Percentiles rank a stretch among this genome's conserved stretches.
These are phyloP conservation scores for Chrysanthemum lavandulifolium DNA, from an alignment of 129 eudicot genomes.

Conservation along the genomic window DNA sequence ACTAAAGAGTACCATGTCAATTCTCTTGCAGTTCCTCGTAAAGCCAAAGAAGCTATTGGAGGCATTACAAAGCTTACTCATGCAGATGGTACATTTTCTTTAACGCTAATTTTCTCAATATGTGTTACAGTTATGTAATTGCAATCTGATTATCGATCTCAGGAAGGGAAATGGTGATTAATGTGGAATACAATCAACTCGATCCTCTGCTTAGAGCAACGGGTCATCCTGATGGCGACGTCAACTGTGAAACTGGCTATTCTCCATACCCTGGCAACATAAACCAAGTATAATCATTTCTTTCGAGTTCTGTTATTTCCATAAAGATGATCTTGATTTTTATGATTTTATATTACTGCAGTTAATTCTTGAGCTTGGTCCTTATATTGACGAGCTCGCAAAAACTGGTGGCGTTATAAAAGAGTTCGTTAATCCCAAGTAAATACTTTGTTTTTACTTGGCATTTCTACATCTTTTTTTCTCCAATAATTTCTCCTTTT, in stretches of 20 bases:
- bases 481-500: neutral
- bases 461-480: neutral
- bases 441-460: slow-evolving; percentile 9
- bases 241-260: slow-evolving; percentile 84
- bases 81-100: slow-evolving; percentile 62
- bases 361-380: slow-evolving; percentile 84
- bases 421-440: slow-evolving; percentile 99
- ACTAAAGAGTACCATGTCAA: slow-evolving; percentile 83
- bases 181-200: slow-evolving; percentile 98
- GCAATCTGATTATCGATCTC: slow-evolving; percentile 9
- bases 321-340: neutral
- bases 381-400: slow-evolving; percentile 84
- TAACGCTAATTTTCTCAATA: neutral
- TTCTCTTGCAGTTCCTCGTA: slow-evolving; percentile 96
- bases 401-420: slow-evolving; percentile 88
- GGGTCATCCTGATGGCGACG: slow-evolving; percentile 92
- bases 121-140: neutral
- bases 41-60: slow-evolving; percentile 99
- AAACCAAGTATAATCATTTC: slow-evolving; percentile 61
- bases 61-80: slow-evolving; percentile 98
- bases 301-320: neutral
- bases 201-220: slow-evolving; percentile 97
- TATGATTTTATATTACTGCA: slow-evolving; percentile 30
- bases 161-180: slow-evolving; percentile 97
- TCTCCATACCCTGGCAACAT: slow-evolving; percentile 99